phyloP scores from a whole-genome alignment of 257 asterid genomes.

The Cinchona pubescens region DNA sequence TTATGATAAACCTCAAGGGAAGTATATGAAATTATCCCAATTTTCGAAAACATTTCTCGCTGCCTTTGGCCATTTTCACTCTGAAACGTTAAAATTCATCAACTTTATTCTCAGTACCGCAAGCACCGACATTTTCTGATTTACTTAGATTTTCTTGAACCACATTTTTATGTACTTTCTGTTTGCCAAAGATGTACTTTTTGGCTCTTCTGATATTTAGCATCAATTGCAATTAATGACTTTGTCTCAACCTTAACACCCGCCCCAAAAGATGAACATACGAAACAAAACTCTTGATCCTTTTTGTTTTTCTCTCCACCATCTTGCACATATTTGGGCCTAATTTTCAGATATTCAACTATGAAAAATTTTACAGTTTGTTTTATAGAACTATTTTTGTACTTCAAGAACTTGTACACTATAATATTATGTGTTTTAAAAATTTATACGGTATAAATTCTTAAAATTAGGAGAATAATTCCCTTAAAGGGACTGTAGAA shows the following conservation, averaged over 20 bases:
- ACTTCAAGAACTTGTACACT: too few species aligned
- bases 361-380: too few species aligned
- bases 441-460: too few species aligned
- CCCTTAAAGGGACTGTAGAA: too few species aligned
- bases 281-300: neutral
- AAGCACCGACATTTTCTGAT: neutral
- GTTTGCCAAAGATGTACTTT: neutral
- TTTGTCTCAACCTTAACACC: neutral
- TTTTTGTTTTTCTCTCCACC: neutral
- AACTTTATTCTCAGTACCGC: fast-evolving
- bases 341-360: too few species aligned
- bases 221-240: neutral
- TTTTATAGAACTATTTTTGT: too few species aligned
- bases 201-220: neutral
- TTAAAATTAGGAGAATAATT: too few species aligned
- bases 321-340: too few species aligned
- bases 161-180: neutral
- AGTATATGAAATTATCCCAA: too few species aligned
- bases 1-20: too few species aligned
- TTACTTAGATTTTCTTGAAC: neutral
- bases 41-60: neutral
- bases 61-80: neutral
- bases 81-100: neutral
- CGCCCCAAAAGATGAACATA: neutral
- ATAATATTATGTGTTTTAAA: too few species aligned